Conservation (phyloP, 2,329 filamentous ascomycete genomes). For the Cytospora piceicola region DNA sequence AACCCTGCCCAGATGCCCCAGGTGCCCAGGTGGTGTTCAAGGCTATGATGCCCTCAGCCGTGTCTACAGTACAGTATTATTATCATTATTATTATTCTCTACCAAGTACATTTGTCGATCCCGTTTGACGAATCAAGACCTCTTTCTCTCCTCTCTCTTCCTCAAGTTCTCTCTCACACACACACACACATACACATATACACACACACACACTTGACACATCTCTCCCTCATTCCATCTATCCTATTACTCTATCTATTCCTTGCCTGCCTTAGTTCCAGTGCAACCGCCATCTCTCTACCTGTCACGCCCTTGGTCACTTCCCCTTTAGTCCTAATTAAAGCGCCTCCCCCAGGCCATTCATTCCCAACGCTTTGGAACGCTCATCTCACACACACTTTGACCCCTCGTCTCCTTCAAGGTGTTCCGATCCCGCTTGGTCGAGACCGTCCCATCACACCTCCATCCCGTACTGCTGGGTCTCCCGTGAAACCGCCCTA, state of each 20-base stretch:
- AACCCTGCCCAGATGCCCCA: no score
- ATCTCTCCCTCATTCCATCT: neutral
- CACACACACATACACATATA: no score
- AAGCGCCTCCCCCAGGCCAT: slow-evolving; percentile 6
- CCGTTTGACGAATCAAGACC: neutral
- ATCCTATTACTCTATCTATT: neutral
- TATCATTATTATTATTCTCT: neutral
- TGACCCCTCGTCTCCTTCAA: neutral
- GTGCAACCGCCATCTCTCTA: slow-evolving; percentile 1
- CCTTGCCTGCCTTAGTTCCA: neutral
- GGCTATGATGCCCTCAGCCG: slow-evolving; percentile 4
- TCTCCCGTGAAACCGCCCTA: slow-evolving; percentile 12
- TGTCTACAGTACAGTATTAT: neutral
- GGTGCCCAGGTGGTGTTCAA: neutral
- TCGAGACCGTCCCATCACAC: slow-evolving; percentile 15
- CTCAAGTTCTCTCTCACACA: neutral
- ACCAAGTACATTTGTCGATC: neutral
- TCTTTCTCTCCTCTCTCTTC: neutral
- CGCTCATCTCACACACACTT: neutral
- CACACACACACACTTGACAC: no score
- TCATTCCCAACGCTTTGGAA: slow-evolving; percentile 10
- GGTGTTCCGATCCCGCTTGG: slow-evolving; percentile 5
- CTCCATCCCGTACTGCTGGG: slow-evolving; percentile 15
- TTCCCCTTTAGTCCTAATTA: slow-evolving; percentile 5
- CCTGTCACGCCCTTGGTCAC: neutral